phyloP scores from a whole-genome alignment of 108 stramenopile genomes.

The Epipyxis sp. region DNA sequence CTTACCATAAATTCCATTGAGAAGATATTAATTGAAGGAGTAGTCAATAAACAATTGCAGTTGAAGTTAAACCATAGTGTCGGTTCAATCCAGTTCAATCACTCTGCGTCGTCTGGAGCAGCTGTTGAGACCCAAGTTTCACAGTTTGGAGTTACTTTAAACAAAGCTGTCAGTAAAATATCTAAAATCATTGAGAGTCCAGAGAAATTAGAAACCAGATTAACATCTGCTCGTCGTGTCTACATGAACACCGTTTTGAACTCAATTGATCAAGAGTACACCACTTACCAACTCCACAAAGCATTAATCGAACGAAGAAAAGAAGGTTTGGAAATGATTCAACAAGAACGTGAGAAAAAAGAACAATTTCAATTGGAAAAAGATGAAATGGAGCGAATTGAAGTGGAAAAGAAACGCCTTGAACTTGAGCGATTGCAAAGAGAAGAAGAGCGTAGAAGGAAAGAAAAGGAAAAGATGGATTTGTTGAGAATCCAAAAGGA shows the following conservation, averaged over 20 bases:
- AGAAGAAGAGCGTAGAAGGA: slow-evolving; percentile 76
- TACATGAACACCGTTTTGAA: background rate
- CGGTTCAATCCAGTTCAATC: background rate
- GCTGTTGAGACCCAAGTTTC: slow-evolving; percentile 13
- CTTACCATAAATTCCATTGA: background rate
- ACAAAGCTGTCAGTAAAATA: background rate
- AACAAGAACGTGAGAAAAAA: background rate
- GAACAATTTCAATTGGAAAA: slow-evolving; percentile 29
- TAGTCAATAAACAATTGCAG: background rate
- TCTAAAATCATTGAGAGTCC: background rate
- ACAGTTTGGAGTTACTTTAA: background rate
- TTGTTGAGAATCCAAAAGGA: slow-evolving; percentile 73
- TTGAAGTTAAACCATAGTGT: background rate
- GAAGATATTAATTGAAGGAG: slow-evolving; percentile 8
- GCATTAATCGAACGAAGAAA: slow-evolving; percentile 80
- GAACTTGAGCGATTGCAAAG: slow-evolving; percentile 67
- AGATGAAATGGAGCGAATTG: too few species aligned
- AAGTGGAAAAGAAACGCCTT: slow-evolving; percentile 69
- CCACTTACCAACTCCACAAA: slow-evolving; percentile 68
- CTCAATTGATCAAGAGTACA: background rate
- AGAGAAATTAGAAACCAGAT: background rate
- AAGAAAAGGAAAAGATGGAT: slow-evolving; percentile 64
- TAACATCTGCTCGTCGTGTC: background rate
- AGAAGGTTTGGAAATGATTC: slow-evolving; percentile 35
- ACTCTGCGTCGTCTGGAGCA: background rate